These are phyloP conservation scores for Elongisporangium prolatum DNA, from an alignment of 352 stramenopile species.

Conservation along the genomic window DNA sequence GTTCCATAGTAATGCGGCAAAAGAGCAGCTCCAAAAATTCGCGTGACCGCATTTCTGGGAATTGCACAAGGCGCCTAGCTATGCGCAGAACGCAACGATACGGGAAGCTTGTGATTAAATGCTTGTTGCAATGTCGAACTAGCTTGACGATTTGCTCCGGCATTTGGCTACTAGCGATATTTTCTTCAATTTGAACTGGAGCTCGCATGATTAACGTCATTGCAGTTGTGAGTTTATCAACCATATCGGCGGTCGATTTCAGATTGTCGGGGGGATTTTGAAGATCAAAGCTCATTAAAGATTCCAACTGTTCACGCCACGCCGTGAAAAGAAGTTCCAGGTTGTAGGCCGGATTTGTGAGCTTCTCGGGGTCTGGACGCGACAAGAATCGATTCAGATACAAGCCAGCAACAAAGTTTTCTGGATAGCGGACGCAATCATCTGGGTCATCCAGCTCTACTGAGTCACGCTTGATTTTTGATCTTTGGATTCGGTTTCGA, in stretches of 20 bases:
- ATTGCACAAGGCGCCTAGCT: constrained; percentile 58
- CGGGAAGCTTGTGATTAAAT: constrained; percentile 63
- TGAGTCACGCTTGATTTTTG: constrained; percentile 68
- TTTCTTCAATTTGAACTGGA: constrained; percentile 63
- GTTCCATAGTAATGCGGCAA: constrained; percentile 64
- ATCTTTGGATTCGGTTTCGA: constrained; percentile 66
- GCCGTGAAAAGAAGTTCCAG: constrained; percentile 70
- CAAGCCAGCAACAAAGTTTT: constrained; percentile 69
- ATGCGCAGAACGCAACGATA: constrained; percentile 65
- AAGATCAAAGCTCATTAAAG: constrained; percentile 55
- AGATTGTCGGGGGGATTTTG: constrained; percentile 53
- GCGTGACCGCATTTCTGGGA: constrained; percentile 53
- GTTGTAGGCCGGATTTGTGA: constrained; percentile 78
- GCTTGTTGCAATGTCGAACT: constrained; percentile 66
- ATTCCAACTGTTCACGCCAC: constrained; percentile 57
- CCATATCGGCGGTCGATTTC: constrained; percentile 36
- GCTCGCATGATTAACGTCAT: constrained; percentile 67
- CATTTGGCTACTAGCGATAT: constrained; percentile 59
- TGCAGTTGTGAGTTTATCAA: constrained; percentile 68
- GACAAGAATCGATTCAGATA: constrained; percentile 75
- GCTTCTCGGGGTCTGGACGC: constrained; percentile 56
- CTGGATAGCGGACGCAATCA: constrained; percentile 52
- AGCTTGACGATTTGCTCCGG: constrained; percentile 73
- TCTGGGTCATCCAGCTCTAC: constrained; percentile 65
- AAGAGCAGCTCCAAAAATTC: constrained; percentile 73